Base-by-base conservation (phyloP, 2,329 filamentous ascomycete species). In the Teratosphaeria viscida region DNA sequence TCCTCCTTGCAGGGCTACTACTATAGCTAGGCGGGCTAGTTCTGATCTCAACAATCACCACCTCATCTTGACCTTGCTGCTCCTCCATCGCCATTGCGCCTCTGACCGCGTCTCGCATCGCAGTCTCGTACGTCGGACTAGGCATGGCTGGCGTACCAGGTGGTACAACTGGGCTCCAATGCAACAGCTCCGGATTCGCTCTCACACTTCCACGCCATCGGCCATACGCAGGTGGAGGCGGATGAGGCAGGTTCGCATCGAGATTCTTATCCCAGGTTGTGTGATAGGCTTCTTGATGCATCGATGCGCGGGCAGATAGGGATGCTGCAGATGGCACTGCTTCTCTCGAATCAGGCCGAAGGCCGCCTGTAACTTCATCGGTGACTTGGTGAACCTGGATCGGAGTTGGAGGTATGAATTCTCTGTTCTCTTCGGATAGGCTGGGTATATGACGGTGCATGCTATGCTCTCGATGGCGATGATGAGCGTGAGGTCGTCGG, bases 161-260 rank as follows among this genome's bases (percentile, higher is more conserved):
- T 32, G 57, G 64, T 2, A 63, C 60, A 5, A 54, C 34, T 32
- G 63, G 59, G 29, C 66, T 85, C 90, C 90, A 95, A 71, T 88
- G 90, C 29, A 95, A 79, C 14, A 90, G 79, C 68, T 92, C 84
- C 1, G 90, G 90, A 67, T 95, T 88, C 35, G 91, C 87, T 55
- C 89, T 81, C 83, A 94, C 89, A 68, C 87, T 92, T 72, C 86
- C 85, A 57, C 90, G 81, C 89, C 90, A 95, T 0, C 90, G 76
- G 0, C 91, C 91, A 70, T 96, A 96, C 2, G 90, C 90, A 0
- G 92, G 91, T 3, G 92, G 91, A 19, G 43, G 43, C 8, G 85
- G 83, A 23, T 71, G 58, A 72, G 62, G 58, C 3, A 69, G 57
- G 10, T 49, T 49, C 10, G 54, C 57, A 2, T 60, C 43, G 32